Evolutionary conservation across 768 basidiomycete species (phyloP).

Genomic region (Inosperma sp.): DNA sequence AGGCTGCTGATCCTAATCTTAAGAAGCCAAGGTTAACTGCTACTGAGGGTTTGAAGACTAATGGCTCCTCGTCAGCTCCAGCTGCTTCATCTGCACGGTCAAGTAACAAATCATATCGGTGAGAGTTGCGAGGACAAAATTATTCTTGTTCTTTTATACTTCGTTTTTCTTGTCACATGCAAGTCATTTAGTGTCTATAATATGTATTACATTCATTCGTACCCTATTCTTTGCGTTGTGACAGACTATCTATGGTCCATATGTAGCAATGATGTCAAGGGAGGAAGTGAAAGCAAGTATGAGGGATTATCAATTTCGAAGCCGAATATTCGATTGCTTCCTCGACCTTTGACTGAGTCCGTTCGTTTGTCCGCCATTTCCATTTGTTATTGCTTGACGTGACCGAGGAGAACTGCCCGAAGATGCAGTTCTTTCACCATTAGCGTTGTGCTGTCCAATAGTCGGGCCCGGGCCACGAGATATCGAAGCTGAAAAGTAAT

Average conservation of each 20-base stretch:
- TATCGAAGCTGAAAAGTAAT: conserved; percentile 13
- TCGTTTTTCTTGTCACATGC: conserved; percentile 14
- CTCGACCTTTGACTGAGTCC: too few relatives aligned
- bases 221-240: too few relatives aligned
- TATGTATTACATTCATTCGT: conserved; percentile 9
- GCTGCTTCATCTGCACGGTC: conserved; percentile 43
- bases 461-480: neutral
- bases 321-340: too few relatives aligned
- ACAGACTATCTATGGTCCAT: conserved; percentile 5
- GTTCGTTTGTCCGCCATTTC: neutral
- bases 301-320: neutral
- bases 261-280: neutral
- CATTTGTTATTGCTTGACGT: neutral
- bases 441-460: neutral
- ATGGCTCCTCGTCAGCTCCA: conserved; percentile 45
- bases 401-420: neutral
- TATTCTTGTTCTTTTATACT: conserved; percentile 17
- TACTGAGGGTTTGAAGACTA: conserved; percentile 42
- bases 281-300: neutral
- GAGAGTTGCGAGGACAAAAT: conserved; percentile 27
- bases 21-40: conserved; percentile 59
- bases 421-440: neutral
- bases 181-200: conserved; percentile 11
- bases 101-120: conserved; percentile 61
- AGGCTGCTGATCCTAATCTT: conserved; percentile 47